A percentile compares a stretch with the other conserved stretches of the same genome.
phyloP scores from a whole-genome alignment of 2,329 filamentous ascomycete species.

The Annulohypoxylon truncatum region DNA sequence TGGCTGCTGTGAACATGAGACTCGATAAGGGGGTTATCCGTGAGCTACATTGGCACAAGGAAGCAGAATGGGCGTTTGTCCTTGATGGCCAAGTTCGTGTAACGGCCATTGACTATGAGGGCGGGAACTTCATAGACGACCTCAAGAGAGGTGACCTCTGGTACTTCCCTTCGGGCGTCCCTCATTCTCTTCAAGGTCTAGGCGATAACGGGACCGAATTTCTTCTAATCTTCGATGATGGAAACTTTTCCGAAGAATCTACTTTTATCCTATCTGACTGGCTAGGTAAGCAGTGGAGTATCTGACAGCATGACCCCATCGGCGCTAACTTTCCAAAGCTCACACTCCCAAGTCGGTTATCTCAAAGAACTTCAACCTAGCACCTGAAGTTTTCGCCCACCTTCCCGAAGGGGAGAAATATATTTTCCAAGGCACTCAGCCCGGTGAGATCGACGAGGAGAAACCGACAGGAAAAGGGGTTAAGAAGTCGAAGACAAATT shows the following conservation, averaged over 20 bases:
- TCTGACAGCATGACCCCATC: not conserved
- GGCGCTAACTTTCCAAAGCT: constrained; percentile 54
- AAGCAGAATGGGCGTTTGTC: constrained; percentile 82
- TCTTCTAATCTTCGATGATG: constrained; percentile 62
- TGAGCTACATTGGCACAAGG: constrained; percentile 84
- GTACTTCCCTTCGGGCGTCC: constrained; percentile 83
- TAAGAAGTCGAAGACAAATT: constrained; percentile 74
- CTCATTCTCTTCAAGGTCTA: constrained; percentile 80
- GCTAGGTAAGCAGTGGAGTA: constrained; percentile 62
- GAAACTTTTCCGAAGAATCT: constrained; percentile 68
- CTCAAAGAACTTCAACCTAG: constrained; percentile 79
- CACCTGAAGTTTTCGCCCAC: constrained; percentile 75
- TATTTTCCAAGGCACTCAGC: constrained; percentile 78
- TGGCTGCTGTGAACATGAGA: constrained; percentile 83
- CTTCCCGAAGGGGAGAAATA: constrained; percentile 77
- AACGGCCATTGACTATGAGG: constrained; percentile 79
- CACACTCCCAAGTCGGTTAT: constrained; percentile 79
- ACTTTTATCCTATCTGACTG: constrained; percentile 81
- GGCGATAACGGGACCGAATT: constrained; percentile 74
- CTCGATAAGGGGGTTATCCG: constrained; percentile 78
- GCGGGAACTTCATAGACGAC: constrained; percentile 81
- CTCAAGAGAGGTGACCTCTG: constrained; percentile 80
- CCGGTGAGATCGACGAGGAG: constrained; percentile 73
- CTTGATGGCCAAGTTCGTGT: constrained; percentile 77
- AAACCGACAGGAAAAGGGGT: constrained; percentile 69